Evolutionary conservation across 2,329 filamentous ascomycete genomes (phyloP).

Genomic region (Colletotrichum theobromicola): DNA sequence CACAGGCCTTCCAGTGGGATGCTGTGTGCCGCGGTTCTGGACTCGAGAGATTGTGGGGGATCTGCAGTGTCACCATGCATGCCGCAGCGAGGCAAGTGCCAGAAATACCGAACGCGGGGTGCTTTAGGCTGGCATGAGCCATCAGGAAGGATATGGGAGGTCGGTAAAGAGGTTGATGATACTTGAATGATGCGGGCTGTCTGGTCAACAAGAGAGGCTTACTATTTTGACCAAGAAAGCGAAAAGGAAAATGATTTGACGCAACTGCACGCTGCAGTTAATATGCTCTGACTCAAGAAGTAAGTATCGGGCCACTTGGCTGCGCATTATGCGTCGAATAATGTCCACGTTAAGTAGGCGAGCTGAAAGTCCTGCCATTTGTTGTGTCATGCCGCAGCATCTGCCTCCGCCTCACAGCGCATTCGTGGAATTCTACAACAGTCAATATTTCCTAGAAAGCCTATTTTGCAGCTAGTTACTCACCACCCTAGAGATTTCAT

Average conservation of each 20-base stretch:
- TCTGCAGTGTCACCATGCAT: background rate
- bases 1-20: background rate
- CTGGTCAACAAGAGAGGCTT: background rate
- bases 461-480: background rate
- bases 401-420: background rate
- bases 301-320: background rate
- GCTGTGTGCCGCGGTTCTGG: background rate
- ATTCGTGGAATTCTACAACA: background rate
- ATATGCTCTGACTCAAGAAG: background rate
- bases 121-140: background rate
- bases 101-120: background rate
- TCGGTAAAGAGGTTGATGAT: background rate
- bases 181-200: background rate
- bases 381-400: background rate
- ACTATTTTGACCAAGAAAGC: background rate
- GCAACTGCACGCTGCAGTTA: background rate
- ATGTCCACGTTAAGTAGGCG: fast-evolving
- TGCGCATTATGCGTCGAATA: fast-evolving
- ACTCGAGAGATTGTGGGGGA: background rate
- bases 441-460: no score
- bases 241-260: background rate
- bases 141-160: background rate
- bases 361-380: background rate
- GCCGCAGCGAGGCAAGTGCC: background rate
- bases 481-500: background rate